phyloP scores from a whole-genome alignment of 2,329 filamentous ascomycete genomes.

The Alternaria metachromatica region DNA sequence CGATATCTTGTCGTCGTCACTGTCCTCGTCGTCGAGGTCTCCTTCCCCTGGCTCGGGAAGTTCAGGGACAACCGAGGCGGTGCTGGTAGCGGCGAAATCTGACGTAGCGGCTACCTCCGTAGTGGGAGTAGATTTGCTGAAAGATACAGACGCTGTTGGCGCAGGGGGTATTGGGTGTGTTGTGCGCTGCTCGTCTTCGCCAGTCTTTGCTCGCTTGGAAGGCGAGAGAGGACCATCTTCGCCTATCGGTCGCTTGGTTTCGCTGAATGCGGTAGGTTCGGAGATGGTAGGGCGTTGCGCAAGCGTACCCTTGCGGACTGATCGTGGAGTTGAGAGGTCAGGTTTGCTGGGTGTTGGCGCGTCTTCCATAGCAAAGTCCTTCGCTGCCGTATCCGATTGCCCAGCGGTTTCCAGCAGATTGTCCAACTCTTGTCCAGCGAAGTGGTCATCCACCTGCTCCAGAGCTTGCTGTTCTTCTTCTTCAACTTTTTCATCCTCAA shows the following conservation, averaged over 20 bases:
- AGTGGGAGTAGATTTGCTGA: background rate
- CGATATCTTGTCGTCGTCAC: constrained; percentile 37
- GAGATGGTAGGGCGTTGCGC: background rate
- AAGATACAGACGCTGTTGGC: background rate
- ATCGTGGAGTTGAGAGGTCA: background rate
- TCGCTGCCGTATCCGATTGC: constrained; percentile 11
- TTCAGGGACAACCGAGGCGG: constrained; percentile 20
- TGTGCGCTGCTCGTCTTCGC: constrained; percentile 13
- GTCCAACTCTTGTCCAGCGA: constrained; percentile 45
- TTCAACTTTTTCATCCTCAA: constrained; percentile 53
- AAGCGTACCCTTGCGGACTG: background rate
- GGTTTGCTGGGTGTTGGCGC: background rate
- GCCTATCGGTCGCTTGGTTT: constrained; percentile 33
- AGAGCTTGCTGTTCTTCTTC: constrained; percentile 38
- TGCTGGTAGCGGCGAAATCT: constrained; percentile 23
- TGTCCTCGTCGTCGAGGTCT: constrained; percentile 21
- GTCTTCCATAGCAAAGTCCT: constrained; percentile 27
- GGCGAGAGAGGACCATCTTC: constrained; percentile 30
- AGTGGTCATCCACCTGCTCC: constrained; percentile 54
- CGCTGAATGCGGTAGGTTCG: constrained; percentile 3
- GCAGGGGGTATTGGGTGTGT: constrained; percentile 6
- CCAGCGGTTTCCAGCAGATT: constrained; percentile 26
- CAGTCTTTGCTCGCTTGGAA: constrained; percentile 37
- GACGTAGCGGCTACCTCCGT: constrained; percentile 18
- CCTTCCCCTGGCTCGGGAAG: constrained; percentile 24